These are phyloP conservation scores for Jackrogersella minutella DNA, from an alignment of 495 filamentous ascomycete species.

Conservation along the genomic window DNA sequence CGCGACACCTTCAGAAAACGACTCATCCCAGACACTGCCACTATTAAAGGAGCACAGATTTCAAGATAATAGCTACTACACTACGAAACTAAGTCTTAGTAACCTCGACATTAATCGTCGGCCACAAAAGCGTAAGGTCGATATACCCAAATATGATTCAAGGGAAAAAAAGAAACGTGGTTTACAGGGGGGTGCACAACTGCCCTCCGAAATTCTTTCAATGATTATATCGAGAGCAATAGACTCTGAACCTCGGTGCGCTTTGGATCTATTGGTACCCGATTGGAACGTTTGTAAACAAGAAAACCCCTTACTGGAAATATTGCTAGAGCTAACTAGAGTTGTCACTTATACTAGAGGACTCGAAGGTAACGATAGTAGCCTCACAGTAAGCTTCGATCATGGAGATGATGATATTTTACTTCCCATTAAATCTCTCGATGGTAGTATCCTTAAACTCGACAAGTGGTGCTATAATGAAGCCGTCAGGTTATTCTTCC, in stretches of 20 bases:
- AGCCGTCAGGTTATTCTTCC: constrained; percentile 10
- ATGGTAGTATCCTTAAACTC: neutral
- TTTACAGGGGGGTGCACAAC: neutral
- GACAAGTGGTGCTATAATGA: constrained; percentile 24
- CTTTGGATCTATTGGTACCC: constrained; percentile 31
- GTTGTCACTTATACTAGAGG: constrained; percentile 34
- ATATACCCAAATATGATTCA: neutral
- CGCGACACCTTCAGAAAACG: neutral
- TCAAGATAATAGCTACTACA: neutral
- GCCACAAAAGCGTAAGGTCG: neutral
- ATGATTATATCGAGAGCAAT: constrained; percentile 10
- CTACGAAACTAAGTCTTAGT: neutral
- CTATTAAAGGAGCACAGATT: neutral
- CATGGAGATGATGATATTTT: constrained; percentile 29
- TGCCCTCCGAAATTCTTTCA: constrained; percentile 28
- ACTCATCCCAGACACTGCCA: neutral
- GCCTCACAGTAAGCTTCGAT: neutral
- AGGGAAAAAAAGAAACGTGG: neutral
- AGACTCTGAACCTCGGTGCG: constrained; percentile 17
- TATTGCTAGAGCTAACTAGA: neutral
- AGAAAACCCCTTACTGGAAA: constrained; percentile 2
- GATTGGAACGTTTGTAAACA: constrained; percentile 34
- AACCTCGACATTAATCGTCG: neutral
- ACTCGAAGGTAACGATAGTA: neutral
- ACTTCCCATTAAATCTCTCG: constrained; percentile 16